Percentiles rank a stretch among this genome's conserved stretches.
Conservation (phyloP, 2,329 filamentous ascomycete species). For the Metarhizium rileyi region DNA sequence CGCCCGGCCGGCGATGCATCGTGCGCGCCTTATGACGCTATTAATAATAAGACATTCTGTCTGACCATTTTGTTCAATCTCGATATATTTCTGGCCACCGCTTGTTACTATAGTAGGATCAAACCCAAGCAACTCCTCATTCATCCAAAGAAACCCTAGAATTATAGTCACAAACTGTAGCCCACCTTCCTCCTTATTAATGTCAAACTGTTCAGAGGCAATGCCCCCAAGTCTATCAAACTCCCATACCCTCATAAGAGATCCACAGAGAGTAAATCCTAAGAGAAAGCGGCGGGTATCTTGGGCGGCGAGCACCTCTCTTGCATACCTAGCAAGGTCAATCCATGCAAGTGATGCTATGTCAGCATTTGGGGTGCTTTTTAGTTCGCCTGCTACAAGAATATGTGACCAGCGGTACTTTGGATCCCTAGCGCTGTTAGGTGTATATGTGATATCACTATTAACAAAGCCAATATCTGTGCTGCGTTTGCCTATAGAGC, state of each 20-base stretch:
- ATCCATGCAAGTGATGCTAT: conserved; percentile 23
- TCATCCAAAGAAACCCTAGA: conserved; percentile 33
- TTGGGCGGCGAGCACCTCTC: conserved; percentile 30
- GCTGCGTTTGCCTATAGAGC: conserved; percentile 15
- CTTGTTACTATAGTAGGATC: conserved; percentile 27
- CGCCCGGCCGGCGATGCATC: conserved; percentile 27
- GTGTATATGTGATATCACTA: conserved; percentile 5
- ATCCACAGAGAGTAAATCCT: conserved; percentile 35
- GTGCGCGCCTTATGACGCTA: conserved; percentile 21
- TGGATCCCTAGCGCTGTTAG: conserved; percentile 14
- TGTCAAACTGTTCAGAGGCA: conserved; percentile 32
- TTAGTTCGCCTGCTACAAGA: conserved; percentile 34
- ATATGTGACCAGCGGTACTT: conserved; percentile 30
- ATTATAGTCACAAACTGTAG: conserved; percentile 28
- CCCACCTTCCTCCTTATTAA: conserved; percentile 26
- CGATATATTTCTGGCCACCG: conserved; percentile 24
- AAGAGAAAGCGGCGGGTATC: conserved; percentile 30
- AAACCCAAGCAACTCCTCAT: conserved; percentile 30
- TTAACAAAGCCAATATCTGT: no score
- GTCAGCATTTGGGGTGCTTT: conserved; percentile 29
- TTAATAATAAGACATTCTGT: conserved; percentile 33
- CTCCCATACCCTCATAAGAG: conserved; percentile 32
- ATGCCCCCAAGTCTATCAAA: conserved; percentile 36
- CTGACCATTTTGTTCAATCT: conserved; percentile 26
- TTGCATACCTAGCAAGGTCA: conserved; percentile 31